Evolutionary conservation across 768 basidiomycete species (phyloP).

Genomic region (Xerocomellus intermedius): DNA sequence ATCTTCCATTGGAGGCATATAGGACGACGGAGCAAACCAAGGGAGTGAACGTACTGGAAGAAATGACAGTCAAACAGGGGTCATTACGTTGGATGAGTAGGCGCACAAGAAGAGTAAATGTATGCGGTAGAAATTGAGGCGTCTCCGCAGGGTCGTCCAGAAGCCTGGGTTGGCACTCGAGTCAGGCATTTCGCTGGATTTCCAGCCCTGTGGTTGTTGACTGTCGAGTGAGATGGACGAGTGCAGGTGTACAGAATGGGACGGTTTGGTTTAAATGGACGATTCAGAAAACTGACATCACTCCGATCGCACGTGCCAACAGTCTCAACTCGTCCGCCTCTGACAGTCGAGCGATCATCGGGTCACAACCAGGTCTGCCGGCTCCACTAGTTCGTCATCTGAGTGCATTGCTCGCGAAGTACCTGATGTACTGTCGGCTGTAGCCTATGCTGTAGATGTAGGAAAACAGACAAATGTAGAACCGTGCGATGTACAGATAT

Average conservation of each 20-base stretch:
- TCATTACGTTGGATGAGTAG: conserved; percentile 2
- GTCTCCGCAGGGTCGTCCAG: conserved; percentile 33
- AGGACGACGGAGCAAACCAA: conserved; percentile 77
- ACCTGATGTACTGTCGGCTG: conserved; percentile 24
- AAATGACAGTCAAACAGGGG: conserved; percentile 1
- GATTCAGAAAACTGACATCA: background rate
- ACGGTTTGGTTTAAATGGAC: background rate
- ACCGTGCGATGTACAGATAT: conserved; percentile 28
- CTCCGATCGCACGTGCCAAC: background rate
- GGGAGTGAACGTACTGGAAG: conserved; percentile 67
- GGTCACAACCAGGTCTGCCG: too few relatives aligned
- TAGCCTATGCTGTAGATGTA: conserved; percentile 25
- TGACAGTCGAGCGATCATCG: background rate
- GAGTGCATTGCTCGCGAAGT: conserved; percentile 22
- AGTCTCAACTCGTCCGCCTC: background rate
- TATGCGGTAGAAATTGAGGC: conserved; percentile 68
- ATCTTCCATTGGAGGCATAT: conserved; percentile 77
- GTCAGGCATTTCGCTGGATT: conserved; percentile 5
- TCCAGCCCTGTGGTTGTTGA: background rate
- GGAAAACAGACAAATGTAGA: conserved; percentile 17
- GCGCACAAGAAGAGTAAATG: conserved; percentile 63
- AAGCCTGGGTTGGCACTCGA: conserved; percentile 4
- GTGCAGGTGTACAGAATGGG: too few relatives aligned
- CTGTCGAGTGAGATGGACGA: background rate
- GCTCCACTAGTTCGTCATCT: conserved; percentile 10